Base-by-base conservation (phyloP, 352 stramenopile species). In the Phytophthora fragariaefolia region DNA sequence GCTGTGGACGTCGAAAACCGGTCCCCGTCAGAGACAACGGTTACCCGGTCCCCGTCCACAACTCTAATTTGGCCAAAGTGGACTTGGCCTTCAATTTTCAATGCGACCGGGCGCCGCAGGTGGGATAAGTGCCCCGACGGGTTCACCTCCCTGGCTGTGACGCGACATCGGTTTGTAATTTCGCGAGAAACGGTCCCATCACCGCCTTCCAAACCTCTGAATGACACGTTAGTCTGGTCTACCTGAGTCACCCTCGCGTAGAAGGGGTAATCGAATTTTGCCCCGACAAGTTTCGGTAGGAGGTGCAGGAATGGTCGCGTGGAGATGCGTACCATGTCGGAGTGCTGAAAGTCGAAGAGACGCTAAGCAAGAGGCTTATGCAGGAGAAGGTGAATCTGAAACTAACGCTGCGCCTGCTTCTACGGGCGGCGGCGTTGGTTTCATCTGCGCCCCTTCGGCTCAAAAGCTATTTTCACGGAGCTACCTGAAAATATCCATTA, bases 391-490 rank as follows among this genome's bases (percentile, higher is more conserved):
- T 1, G n/a, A 30, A 50, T 50, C 20, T 30, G 13, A 50, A 50
- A 27, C 43, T 50, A 28, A 50, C 10, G 8, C 43, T 50, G 23
- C 43, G 20, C 28, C 22, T 18, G 18, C n/a, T 50, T 17, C 43
- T 13, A 3, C 22, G 8, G 10, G 13, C 36, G 13, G 12, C 18
- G 13, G 43, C 43, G 43, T 28, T 50, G 20, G 43, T 50, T 50
- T 50, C 20, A 30, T 50, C 22, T 50, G 6, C 10, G n/a, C n/a
- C n/a, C 9, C 40, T 9, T 47, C 13, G 15, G 6, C 40, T 47
- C 40, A 49, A 49, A 49, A 49, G 43, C 20, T 30, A 30, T 49
- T 49, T 49, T 49, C 43, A 49, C 43, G 6, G 15, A 28, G 43
- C 43, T 3, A 30, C 18, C 9, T 49, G 43, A 49, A 49, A 49